These are phyloP conservation scores for Didymella sp. DNA, from an alignment of 2,329 filamentous ascomycete genomes.

Conservation along the genomic window DNA sequence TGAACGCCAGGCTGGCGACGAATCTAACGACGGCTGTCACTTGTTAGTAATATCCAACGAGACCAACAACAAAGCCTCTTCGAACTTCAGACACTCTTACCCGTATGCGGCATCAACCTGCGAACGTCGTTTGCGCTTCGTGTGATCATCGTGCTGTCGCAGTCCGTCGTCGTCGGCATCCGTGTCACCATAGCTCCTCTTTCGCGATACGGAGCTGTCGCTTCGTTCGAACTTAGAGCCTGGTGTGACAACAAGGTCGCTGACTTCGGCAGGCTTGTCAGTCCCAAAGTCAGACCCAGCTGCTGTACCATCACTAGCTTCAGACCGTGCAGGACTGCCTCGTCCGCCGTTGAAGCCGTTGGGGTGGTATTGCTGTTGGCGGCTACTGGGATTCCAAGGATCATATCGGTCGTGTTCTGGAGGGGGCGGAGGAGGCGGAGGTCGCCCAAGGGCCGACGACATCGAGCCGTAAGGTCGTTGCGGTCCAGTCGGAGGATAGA, in stretches of 20 bases:
- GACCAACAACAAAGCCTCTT: neutral
- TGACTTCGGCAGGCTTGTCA: slow-evolving; percentile 28
- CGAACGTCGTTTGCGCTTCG: slow-evolving; percentile 47
- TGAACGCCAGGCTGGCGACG: neutral
- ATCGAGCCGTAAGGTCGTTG: slow-evolving; percentile 40
- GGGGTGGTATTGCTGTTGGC: slow-evolving; percentile 24
- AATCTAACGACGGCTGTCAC: slow-evolving; percentile 11
- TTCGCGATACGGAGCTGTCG: slow-evolving; percentile 45
- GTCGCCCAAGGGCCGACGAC: slow-evolving; percentile 20
- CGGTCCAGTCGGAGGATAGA: slow-evolving; percentile 17
- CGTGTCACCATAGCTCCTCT: slow-evolving; percentile 48
- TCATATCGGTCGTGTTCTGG: slow-evolving; percentile 25
- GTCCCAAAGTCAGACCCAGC: slow-evolving; percentile 46
- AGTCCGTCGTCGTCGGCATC: slow-evolving; percentile 40
- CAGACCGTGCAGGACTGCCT: slow-evolving; percentile 44
- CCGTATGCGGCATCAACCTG: slow-evolving; percentile 48
- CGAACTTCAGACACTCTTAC: slow-evolving; percentile 25
- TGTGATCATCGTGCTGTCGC: slow-evolving; percentile 47
- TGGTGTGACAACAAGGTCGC: slow-evolving; percentile 20
- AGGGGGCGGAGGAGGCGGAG: slow-evolving; percentile 28
- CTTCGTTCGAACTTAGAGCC: slow-evolving; percentile 34
- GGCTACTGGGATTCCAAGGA: slow-evolving; percentile 33
- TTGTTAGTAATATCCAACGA: neutral
- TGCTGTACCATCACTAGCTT: slow-evolving; percentile 45
- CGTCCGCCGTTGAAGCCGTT: slow-evolving; percentile 29